phyloP scores from a whole-genome alignment of 1,284 basidiomycete species.

The Sporisorium exsertum region DNA sequence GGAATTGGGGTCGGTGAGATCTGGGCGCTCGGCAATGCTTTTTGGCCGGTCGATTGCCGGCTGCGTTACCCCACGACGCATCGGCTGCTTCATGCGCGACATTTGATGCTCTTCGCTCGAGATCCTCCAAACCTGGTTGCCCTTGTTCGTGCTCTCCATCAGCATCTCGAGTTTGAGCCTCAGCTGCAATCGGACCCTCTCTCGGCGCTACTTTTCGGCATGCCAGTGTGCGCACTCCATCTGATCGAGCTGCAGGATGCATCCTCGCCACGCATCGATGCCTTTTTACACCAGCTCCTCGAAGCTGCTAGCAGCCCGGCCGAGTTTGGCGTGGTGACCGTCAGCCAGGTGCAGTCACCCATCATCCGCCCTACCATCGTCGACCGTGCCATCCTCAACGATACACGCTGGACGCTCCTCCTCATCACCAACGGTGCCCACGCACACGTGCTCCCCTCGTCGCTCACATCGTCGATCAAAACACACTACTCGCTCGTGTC shows the following conservation, averaged over 20 bases:
- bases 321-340: slow-evolving; percentile 25
- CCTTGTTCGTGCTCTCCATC: neutral
- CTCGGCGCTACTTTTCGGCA: slow-evolving; percentile 4
- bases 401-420: slow-evolving; percentile 43
- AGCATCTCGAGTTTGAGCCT: neutral
- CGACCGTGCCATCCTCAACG: slow-evolving; percentile 35
- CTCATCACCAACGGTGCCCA: slow-evolving; percentile 17
- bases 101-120: neutral
- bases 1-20: neutral
- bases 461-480: neutral
- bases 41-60: slow-evolving; percentile 13
- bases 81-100: neutral
- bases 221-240: slow-evolving; percentile 43
- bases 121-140: too few relatives aligned
- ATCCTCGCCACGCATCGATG: slow-evolving; percentile 12
- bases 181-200: too few relatives aligned
- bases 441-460: slow-evolving; percentile 1
- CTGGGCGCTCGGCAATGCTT: slow-evolving; percentile 16
- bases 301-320: neutral
- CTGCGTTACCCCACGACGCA: neutral
- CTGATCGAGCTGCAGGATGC: slow-evolving; percentile 32
- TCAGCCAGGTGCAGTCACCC: slow-evolving; percentile 27
- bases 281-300: slow-evolving; percentile 19
- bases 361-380: slow-evolving; percentile 38
- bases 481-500: slow-evolving; percentile 28